Base-by-base conservation (phyloP, 495 filamentous ascomycete species). In the Chaetomidium leptoderma region DNA sequence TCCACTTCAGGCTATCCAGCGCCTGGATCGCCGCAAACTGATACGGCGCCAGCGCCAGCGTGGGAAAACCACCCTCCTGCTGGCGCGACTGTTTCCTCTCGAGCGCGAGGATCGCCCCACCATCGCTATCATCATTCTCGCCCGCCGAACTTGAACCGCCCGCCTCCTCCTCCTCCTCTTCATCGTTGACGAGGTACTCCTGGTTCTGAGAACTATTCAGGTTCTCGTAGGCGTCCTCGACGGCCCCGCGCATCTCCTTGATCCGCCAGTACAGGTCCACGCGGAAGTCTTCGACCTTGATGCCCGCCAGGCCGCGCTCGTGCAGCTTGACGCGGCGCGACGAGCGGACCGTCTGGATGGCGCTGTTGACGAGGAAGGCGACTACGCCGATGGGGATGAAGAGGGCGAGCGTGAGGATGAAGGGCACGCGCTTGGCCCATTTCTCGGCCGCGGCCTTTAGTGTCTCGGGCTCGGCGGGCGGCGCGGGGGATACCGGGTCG, bases 21-120 rank as follows among this genome's bases (percentile, higher is more conserved):
- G 84, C 83, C 17, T 87, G 73, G 46, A 96, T 86, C 74, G 96
- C 96, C 21, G 75, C 74, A 68, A 95, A 92, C 69, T 98, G 93
- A 24, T 83, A 83, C 3, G 81, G 76, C 2, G 89, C 83, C 43
- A 98, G 72, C 29, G 90, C 90, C 46, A 97, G 76, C 1, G 83
- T 90, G 2, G 87, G 90, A 47, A 72, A 64, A 10, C 17, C 24
- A 23, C 27, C 27, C 19, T 21, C 32, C 3, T 66, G 58, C 3
- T 68, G 57, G 13, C 44, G 61, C 24, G 75, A 74, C 63, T 67
- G 62, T 35, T 62, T 70, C 17, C 73, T 45, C 62, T 79, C 73
- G 14, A 71, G 50, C 23, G 72, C 67, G 27, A 74, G 32, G 30
- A 72, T 67, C 36, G 56, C 55, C 36, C 55, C 19, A 59, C 59